Evolutionary conservation across 306 rosid genomes (phyloP).

Genomic region (Casuarina equisetifolia): DNA sequence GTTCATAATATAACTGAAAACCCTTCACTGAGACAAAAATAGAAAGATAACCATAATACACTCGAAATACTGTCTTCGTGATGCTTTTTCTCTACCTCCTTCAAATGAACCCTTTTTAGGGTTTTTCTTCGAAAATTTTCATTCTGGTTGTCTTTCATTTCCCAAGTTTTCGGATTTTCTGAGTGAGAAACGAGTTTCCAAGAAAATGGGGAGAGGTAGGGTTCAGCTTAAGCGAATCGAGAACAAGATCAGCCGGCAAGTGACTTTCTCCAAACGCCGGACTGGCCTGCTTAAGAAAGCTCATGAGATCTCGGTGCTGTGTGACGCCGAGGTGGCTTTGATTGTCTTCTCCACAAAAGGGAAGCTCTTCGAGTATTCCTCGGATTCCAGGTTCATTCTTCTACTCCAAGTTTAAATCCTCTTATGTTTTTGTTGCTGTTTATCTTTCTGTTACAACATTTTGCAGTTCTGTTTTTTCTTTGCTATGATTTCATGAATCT

Average conservation of each 20-base stretch:
- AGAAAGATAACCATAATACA: conserved; percentile 43
- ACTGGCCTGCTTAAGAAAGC: conserved; percentile 73
- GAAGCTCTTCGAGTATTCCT: conserved; percentile 61
- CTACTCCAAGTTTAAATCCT: neutral
- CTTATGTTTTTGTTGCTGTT: neutral
- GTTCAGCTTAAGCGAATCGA: conserved; percentile 79
- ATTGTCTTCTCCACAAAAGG: conserved; percentile 72
- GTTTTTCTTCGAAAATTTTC: conserved; percentile 11
- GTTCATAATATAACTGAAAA: conserved; percentile 12
- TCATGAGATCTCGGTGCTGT: conserved; percentile 73
- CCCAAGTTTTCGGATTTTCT: neutral
- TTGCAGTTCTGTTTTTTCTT: neutral
- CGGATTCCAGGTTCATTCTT: conserved; percentile 51
- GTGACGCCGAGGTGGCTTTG: conserved; percentile 80
- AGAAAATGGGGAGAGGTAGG: conserved; percentile 76
- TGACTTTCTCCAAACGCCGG: conserved; percentile 75
- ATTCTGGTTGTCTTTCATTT: conserved; percentile 9
- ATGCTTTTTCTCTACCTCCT: conserved; percentile 1
- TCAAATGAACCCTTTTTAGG: conserved; percentile 25
- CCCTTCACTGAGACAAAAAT: conserved; percentile 37
- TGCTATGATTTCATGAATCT: neutral
- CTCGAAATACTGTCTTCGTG: neutral
- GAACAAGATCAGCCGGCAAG: conserved; percentile 82
- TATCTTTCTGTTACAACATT: neutral
- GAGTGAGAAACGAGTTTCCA: neutral